A percentile compares a stretch with the other conserved stretches of the same genome.
Conservation (phyloP, 768 basidiomycete species). For the Russula compacta region DNA sequence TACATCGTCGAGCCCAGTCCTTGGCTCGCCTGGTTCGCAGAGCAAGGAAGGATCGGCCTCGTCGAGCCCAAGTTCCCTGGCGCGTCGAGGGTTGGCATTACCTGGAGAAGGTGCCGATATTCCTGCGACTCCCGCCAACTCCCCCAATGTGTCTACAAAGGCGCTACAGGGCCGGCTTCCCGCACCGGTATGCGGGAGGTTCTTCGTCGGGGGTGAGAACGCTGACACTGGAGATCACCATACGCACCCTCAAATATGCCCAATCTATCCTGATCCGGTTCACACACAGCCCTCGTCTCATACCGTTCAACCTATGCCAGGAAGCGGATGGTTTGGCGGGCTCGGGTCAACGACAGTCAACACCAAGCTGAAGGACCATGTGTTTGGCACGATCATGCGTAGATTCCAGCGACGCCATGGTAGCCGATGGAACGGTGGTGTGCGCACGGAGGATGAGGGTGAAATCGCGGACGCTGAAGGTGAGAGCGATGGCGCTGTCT, state of each 20-base stretch:
- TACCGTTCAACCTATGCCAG: not conserved
- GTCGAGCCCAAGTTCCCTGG: slow-evolving; percentile 34
- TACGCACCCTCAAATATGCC: slow-evolving; percentile 32
- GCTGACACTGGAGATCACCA: slow-evolving; percentile 27
- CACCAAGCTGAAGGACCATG: slow-evolving; percentile 88
- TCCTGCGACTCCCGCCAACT: slow-evolving; percentile 41
- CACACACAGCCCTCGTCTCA: slow-evolving; percentile 1
- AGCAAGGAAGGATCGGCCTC: slow-evolving; percentile 15
- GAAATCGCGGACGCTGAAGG: slow-evolving; percentile 33
- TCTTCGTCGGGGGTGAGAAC: slow-evolving; percentile 7
- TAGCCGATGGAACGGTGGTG: slow-evolving; percentile 23
- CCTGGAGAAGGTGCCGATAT: slow-evolving; percentile 34
- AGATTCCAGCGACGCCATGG: slow-evolving; percentile 49
- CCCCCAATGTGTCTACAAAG: slow-evolving; percentile 27
- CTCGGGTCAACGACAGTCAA: slow-evolving; percentile 92
- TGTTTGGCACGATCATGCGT: slow-evolving; percentile 82
- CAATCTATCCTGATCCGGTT: slow-evolving; percentile 24
- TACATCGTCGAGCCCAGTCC: slow-evolving; percentile 64
- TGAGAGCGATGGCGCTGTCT: slow-evolving; percentile 32
- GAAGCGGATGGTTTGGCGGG: slow-evolving; percentile 65
- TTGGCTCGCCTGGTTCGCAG: slow-evolving; percentile 29
- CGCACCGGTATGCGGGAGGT: not conserved
- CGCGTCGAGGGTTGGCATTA: slow-evolving; percentile 30
- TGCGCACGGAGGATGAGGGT: slow-evolving; percentile 49
- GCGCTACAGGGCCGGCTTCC: slow-evolving; percentile 8